phyloP scores from a whole-genome alignment of 192 early-diverging fungal species.

The Oehlia diaphana region DNA sequence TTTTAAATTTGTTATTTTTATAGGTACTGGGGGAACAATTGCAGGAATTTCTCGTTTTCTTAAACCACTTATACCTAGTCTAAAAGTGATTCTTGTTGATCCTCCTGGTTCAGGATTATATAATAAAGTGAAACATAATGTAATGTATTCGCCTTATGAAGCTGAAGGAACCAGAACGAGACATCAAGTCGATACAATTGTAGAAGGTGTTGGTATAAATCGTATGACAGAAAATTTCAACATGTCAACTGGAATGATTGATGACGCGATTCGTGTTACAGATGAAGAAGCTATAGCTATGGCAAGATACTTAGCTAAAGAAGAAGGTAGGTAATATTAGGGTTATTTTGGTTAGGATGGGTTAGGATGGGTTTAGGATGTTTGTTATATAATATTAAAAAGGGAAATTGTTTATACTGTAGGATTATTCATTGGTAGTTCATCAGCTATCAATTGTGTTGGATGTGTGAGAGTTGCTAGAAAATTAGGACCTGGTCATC shows the following conservation, averaged over 20 bases:
- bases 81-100: slow-evolving; percentile 81
- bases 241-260: slow-evolving; percentile 58
- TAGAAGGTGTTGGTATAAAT: slow-evolving; percentile 97
- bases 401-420: not conserved
- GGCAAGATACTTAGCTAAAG: slow-evolving; percentile 78
- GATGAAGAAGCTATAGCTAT: slow-evolving; percentile 90
- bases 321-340: slow-evolving; percentile 43
- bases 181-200: slow-evolving; percentile 97
- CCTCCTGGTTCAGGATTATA: slow-evolving; percentile 91
- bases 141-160: slow-evolving; percentile 88
- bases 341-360: too few relatives aligned
- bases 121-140: slow-evolving; percentile 86
- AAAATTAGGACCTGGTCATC: slow-evolving; percentile 83
- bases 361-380: too few relatives aligned
- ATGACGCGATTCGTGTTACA: slow-evolving; percentile 81
- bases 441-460: slow-evolving; percentile 90
- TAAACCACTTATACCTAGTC: slow-evolving; percentile 59
- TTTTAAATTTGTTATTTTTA: too few relatives aligned
- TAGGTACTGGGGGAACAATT: slow-evolving; percentile 88
- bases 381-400: too few relatives aligned
- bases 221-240: slow-evolving; percentile 88
- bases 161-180: slow-evolving; percentile 85
- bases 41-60: slow-evolving; percentile 89
- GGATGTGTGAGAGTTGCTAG: slow-evolving; percentile 79
- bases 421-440: slow-evolving; percentile 87